These are phyloP conservation scores for Cercospora berteroae DNA, from an alignment of 2,329 filamentous ascomycete genomes.

Conservation along the genomic window DNA sequence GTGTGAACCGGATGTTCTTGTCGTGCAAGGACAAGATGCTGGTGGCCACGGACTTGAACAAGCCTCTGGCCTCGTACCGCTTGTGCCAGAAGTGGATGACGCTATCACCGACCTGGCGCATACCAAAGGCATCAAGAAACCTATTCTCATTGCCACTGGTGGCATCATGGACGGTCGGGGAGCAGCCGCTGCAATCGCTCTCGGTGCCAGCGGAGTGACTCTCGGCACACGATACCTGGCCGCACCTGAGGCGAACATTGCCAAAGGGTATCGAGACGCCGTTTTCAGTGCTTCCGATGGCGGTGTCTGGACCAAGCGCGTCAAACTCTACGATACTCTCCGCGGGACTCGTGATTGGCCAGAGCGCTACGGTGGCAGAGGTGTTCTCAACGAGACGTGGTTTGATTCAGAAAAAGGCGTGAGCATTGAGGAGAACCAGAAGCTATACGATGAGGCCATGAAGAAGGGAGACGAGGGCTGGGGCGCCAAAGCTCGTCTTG, in stretches of 20 bases:
- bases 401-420: slow-evolving; percentile 43
- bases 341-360: slow-evolving; percentile 61
- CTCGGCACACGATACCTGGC: slow-evolving; percentile 66
- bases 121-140: slow-evolving; percentile 23
- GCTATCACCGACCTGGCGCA: slow-evolving; percentile 40
- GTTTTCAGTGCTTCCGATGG: slow-evolving; percentile 51
- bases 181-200: slow-evolving; percentile 54
- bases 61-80: slow-evolving; percentile 55
- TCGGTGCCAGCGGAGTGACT: slow-evolving; percentile 55
- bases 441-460: slow-evolving; percentile 49
- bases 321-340: slow-evolving; percentile 53
- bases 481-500: slow-evolving; percentile 56
- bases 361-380: slow-evolving; percentile 56
- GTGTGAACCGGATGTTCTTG: slow-evolving; percentile 56
- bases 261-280: slow-evolving; percentile 49
- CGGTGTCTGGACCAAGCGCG: slow-evolving; percentile 51
- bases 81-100: slow-evolving; percentile 58
- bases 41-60: slow-evolving; percentile 61
- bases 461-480: slow-evolving; percentile 52
- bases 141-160: slow-evolving; percentile 56
- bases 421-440: slow-evolving; percentile 46
- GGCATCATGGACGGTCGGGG: slow-evolving; percentile 59
- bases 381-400: slow-evolving; percentile 56
- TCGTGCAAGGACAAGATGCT: slow-evolving; percentile 63
- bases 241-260: slow-evolving; percentile 47